phyloP scores from a whole-genome alignment of 352 stramenopile genomes.

The Thalassiosira mediterranea region DNA sequence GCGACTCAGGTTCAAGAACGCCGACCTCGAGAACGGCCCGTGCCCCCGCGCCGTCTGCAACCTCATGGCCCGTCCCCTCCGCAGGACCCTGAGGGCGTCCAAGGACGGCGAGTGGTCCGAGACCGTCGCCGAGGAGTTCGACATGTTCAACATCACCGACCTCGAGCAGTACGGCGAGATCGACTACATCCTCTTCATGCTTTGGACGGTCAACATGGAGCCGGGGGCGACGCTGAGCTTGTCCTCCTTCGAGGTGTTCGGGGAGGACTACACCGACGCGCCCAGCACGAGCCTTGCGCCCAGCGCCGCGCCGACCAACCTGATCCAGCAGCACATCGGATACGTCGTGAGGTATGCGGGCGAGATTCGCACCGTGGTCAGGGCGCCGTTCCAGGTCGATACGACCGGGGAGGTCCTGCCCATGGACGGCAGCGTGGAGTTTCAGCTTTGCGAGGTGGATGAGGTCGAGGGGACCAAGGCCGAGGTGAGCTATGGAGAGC shows the following conservation, averaged over 20 bases:
- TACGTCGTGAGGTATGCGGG: slow-evolving; percentile 53
- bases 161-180: slow-evolving; percentile 1
- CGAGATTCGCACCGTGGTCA: slow-evolving; percentile 47
- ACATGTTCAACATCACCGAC: slow-evolving; percentile 39
- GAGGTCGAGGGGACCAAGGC: slow-evolving; percentile 41
- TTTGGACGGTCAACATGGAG: slow-evolving; percentile 1
- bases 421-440: slow-evolving; percentile 43
- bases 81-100: neutral
- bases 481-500: neutral
- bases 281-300: slow-evolving; percentile 25
- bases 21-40: slow-evolving; percentile 25
- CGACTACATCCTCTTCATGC: slow-evolving; percentile 19
- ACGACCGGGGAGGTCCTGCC: slow-evolving; percentile 41
- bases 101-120: slow-evolving; percentile 11
- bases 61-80: slow-evolving; percentile 17
- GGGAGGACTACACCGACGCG: slow-evolving; percentile 10
- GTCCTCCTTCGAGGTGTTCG: slow-evolving; percentile 17
- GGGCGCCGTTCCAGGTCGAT: slow-evolving; percentile 49
- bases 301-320: slow-evolving; percentile 17
- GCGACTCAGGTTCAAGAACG: slow-evolving; percentile 36
- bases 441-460: slow-evolving; percentile 48
- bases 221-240: slow-evolving; percentile 1
- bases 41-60: slow-evolving; percentile 30
- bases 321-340: slow-evolving; percentile 24
- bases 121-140: slow-evolving; percentile 23